Percentiles rank a stretch among this genome's conserved stretches.
phyloP scores from a whole-genome alignment of 495 filamentous ascomycete genomes.

The Beverwykella pulmonaria region DNA sequence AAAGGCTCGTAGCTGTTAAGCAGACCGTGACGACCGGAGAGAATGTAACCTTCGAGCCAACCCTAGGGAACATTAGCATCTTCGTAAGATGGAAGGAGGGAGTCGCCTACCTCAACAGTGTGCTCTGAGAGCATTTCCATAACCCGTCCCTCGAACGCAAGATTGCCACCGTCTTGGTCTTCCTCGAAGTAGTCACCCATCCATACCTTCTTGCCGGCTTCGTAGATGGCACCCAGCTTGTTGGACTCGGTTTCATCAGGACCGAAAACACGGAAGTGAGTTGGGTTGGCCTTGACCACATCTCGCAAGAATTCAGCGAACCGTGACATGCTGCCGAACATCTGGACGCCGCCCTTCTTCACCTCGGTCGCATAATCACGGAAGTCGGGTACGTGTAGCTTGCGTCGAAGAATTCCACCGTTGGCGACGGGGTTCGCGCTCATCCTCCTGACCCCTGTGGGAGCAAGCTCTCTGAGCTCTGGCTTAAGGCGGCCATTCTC shows the following conservation, averaged over 20 bases:
- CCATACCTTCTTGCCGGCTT: conserved; percentile 74
- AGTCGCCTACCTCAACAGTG: conserved; percentile 59
- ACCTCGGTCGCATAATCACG: conserved; percentile 60
- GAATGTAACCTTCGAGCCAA: conserved; percentile 75
- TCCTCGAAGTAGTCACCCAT: conserved; percentile 74
- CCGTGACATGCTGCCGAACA: conserved; percentile 60
- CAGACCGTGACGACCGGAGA: conserved; percentile 69
- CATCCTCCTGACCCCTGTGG: conserved; percentile 64
- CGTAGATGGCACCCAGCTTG: conserved; percentile 68
- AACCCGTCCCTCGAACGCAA: conserved; percentile 64
- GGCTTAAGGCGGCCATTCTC: conserved; percentile 59
- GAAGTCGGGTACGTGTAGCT: conserved; percentile 67
- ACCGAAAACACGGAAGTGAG: conserved; percentile 70
- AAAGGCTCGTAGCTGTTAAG: conserved; percentile 80
- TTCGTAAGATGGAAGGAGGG: neutral
- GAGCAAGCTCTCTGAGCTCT: conserved; percentile 63
- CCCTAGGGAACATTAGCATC: conserved; percentile 38
- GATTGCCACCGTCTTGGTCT: conserved; percentile 68
- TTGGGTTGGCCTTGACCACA: conserved; percentile 60
- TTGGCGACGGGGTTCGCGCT: conserved; percentile 74
- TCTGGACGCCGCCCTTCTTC: conserved; percentile 55
- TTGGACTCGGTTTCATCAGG: conserved; percentile 79
- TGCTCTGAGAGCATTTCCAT: conserved; percentile 81
- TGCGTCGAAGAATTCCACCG: conserved; percentile 63
- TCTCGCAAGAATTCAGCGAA: conserved; percentile 67